Base-by-base conservation (phyloP, 108 stramenopile species). In the Asterionellopsis glacialis region DNA sequence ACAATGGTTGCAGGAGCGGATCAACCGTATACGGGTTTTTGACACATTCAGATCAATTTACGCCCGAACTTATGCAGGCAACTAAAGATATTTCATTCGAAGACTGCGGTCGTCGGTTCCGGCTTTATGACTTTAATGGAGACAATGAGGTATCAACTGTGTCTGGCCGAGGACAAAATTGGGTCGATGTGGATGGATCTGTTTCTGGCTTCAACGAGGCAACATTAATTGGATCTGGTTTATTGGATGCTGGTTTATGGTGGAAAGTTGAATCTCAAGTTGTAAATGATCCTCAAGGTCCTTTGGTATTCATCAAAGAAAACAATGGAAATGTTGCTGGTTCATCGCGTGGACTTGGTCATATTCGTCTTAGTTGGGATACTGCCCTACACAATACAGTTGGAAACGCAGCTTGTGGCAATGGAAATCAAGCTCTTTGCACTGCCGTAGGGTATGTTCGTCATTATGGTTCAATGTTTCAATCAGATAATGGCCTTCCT, bases 161-260 rank as follows among this genome's bases (percentile, higher is more conserved):
- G 24, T 52, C 49, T 59, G 74, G 63, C 15, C 26, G 69, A 18
- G 27, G 39, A 13, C 74, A 75, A 25, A 70, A 70, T 41, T 75
- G 74, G 74, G 15, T 65, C 9, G 74, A 75, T 53, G 53, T 43
- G 16, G 74, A 75, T 55, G 74, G 74, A 4, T 59, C 51, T 12
- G 64, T 52, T 12, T 39, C 68, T 16, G 69, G 69, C 12, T 28
- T 66, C 18, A 43, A 45, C 41, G 64, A 61, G 15, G 51, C 56
- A 25, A 45, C 65, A 0, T 41, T 66, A 23, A 70, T 70, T 64
- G 74, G 47, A 10, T 69, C 67, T 28, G 74, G 67, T 0, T 45
- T 61, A 16, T 10, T 13, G 25, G 58, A 51, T 27, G 68, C 57
- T 27, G 66, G 66, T 15, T 15, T 61, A 10, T 75, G 74, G 74